Base-by-base conservation (phyloP, 2,329 filamentous ascomycete genomes). In the Phyllosticta capitalensis region DNA sequence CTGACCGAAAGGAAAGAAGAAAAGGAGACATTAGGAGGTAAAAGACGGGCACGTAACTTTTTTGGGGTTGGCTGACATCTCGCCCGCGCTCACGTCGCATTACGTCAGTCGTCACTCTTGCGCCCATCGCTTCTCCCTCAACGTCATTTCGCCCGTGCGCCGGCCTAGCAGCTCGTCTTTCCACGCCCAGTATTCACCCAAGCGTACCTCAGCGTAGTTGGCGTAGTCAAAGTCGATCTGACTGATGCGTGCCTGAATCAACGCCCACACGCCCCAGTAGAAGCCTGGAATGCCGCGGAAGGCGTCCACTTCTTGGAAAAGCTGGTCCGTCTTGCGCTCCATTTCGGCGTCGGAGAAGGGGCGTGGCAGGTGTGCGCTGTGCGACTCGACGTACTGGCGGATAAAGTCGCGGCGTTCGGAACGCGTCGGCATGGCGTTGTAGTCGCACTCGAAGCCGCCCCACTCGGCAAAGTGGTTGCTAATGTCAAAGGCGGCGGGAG, bases 381-480 rank as follows among this genome's bases (percentile, higher is more conserved):
- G 96, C 62, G 86, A 84, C 62, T 79, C 79, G 26, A 96, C 82
- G 70, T 99, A 99, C 69, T 92, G 87, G 64, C 81, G 78, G 61
- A 97, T 82, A 74, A 99, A 99, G 58, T 86, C 83, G 52, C 84
- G 82, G 26, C 94, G 87, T 67, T 92, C 85, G 20, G 84, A 78
- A 63, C 82, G 82, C 1, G 89, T 94, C 5, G 94, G 94, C 60
- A 97, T 81, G 65, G 87, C 86, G 67, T 77, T 83, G 76, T 89
- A 92, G 74, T 97, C 91, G 78, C 94, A 99, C 67, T 95, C 90
- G 69, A 96, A 96, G 60, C 94, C 94, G 62, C 88, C 92, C 92
- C 94, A 99, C 76, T 99, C 94, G 54, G 94, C 91, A 71, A 99
- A 96, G 78, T 99, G 94, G 76, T 99, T 99, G 55, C 92, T 88